These are phyloP conservation scores for Straminergon stramineum DNA, from an alignment of 225 moss, liverwort and hornwort species.

Conservation along the genomic window DNA sequence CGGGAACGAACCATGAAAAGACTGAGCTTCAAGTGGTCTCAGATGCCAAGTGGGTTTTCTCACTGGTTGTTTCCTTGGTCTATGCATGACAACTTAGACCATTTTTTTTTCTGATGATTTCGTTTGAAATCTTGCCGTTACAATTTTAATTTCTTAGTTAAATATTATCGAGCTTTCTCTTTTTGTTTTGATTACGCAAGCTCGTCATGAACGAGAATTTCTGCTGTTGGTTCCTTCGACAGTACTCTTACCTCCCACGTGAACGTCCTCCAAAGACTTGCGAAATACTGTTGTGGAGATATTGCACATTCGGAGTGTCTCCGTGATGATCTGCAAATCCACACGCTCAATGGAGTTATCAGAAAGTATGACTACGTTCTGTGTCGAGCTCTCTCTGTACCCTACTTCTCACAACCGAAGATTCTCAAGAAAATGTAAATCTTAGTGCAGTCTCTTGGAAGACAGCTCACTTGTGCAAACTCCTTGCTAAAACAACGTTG, in stretches of 20 bases:
- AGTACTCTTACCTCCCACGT: constrained; percentile 18
- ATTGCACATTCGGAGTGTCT: constrained; percentile 51
- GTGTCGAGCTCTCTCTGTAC: background rate
- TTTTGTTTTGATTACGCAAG: background rate
- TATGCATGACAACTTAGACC: background rate
- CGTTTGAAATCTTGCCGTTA: too few relatives aligned
- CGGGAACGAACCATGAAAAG: background rate
- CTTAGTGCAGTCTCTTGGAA: background rate
- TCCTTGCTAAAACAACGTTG: background rate
- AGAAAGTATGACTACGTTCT: background rate
- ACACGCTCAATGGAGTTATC: background rate
- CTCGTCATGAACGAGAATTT: background rate
- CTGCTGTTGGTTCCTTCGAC: background rate
- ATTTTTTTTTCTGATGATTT: background rate
- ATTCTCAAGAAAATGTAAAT: background rate
- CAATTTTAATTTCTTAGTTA: background rate
- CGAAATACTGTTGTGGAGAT: constrained; percentile 29
- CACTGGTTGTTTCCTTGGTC: background rate
- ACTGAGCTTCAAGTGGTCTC: background rate
- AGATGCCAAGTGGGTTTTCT: background rate
- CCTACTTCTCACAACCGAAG: background rate
- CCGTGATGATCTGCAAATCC: constrained; percentile 37
- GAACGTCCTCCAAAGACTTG: constrained; percentile 42
- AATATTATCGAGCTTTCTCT: too few relatives aligned
- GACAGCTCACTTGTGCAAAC: background rate